Evolutionary conservation across 148 eudicot species (phyloP).

Genomic region (Rhododendron ferrugineum): DNA sequence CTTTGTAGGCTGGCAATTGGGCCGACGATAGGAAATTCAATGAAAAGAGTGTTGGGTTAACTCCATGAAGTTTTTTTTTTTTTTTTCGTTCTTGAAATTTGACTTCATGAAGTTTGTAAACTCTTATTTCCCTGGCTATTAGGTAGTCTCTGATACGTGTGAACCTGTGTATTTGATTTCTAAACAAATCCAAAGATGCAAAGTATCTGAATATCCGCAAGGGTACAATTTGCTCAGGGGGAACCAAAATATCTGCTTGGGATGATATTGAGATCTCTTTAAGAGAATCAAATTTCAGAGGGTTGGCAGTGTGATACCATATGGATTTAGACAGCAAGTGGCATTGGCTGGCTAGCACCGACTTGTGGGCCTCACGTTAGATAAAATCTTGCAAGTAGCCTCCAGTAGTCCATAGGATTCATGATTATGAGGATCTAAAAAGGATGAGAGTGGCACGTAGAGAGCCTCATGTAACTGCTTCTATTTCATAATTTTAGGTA

Average conservation of each 20-base stretch:
- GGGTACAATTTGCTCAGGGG: neutral
- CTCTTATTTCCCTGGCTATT: neutral
- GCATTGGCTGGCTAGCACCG: constrained; percentile 7
- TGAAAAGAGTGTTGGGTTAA: neutral
- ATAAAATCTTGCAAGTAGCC: constrained; percentile 8
- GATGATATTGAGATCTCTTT: neutral
- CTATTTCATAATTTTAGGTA: no score
- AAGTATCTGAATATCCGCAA: neutral
- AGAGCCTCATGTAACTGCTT: neutral
- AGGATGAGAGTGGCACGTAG: neutral
- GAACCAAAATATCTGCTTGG: constrained; percentile 2
- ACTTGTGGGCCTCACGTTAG: neutral
- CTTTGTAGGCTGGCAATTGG: neutral
- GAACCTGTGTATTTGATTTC: neutral
- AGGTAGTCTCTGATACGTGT: neutral
- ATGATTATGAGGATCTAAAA: neutral
- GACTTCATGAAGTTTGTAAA: neutral
- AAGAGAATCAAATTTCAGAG: constrained; percentile 7
- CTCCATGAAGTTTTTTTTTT: neutral
- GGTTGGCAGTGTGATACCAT: constrained; percentile 7
- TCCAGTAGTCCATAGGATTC: neutral
- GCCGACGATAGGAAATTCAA: neutral
- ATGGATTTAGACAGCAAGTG: constrained; percentile 13
- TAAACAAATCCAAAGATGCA: neutral
- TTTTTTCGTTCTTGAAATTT: neutral